A percentile compares a stretch with the other conserved stretches of the same genome.
Evolutionary conservation across 2,329 filamentous ascomycete species (phyloP).

Genomic region (Fusarium kyushuense): DNA sequence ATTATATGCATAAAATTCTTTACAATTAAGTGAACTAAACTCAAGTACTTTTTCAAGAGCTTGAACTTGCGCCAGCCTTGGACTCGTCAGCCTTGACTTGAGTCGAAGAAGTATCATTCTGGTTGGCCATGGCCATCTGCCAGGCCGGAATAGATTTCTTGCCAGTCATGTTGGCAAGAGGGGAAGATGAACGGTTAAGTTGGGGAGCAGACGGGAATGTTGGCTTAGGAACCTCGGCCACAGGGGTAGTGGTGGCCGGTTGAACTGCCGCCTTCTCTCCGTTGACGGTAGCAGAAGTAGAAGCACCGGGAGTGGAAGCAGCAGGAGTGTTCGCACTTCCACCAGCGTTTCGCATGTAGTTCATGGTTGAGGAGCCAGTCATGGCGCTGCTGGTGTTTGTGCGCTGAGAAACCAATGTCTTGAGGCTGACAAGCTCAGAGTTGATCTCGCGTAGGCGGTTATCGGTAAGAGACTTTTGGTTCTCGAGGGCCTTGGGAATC

Average conservation of each 20-base stretch:
- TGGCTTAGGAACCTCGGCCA: constrained; percentile 51
- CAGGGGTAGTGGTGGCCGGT: constrained; percentile 43
- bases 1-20: constrained; percentile 37
- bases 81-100: constrained; percentile 47
- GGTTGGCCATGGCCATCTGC: constrained; percentile 79
- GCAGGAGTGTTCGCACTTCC: constrained; percentile 43
- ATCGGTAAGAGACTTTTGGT: constrained; percentile 87
- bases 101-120: constrained; percentile 52
- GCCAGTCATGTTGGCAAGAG: constrained; percentile 53
- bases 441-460: constrained; percentile 85
- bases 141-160: constrained; percentile 82
- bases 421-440: constrained; percentile 89
- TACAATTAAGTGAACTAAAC: constrained; percentile 32
- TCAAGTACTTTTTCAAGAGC: constrained; percentile 22
- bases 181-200: constrained; percentile 53
- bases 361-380: constrained; percentile 46
- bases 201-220: constrained; percentile 46
- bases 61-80: constrained; percentile 37
- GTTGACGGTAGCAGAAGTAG: constrained; percentile 41
- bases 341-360: constrained; percentile 45
- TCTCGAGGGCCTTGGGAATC: constrained; percentile 89
- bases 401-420: constrained; percentile 80
- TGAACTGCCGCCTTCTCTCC: constrained; percentile 48
- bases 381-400: constrained; percentile 59
- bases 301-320: constrained; percentile 43